Base-by-base conservation (phyloP, 495 filamentous ascomycete species). In the Parachaetomium inaequale region DNA sequence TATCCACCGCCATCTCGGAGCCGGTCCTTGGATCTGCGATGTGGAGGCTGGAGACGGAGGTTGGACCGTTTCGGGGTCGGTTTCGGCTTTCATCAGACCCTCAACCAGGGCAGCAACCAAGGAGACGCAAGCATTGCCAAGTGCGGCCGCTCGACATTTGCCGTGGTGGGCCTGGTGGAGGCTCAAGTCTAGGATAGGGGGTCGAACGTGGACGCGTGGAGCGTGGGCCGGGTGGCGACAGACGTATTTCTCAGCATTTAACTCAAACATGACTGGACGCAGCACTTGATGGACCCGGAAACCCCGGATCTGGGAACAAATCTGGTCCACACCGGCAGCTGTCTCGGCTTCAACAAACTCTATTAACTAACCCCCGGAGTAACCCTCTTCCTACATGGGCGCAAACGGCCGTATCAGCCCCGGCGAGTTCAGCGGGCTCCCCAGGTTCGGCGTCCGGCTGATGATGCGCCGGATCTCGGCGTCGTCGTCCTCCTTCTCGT, bases 401-500 rank as follows among this genome's bases (percentile, higher is more conserved):
- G 38, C 3, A 21, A 57, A 57, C 26, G 26, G 54, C 38, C 54
- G 6, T 14, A 57, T 31, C 15, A 43, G 6, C 3, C 36, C 54
- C 38, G 38, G 54, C 15, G 26, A 29, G 15, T 19, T 6, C 10
- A 45, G 11, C 1, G 54, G 54, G 40, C 54, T 57, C 38, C 21
- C 38, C 12, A 58, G 56, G 1, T 58, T 49, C 11, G 59, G 59
- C n/a, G 49, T 61, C 8, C 59, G 26, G 42, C 50, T 76, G 47
- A 78, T 72, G 15, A 68, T 74, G 52, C 72, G 68, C 57, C 76
- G 67, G 59, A 79, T 72, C 21, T 67, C 62, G 34, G 72, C 64
- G 61, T 79, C 70, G 67, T 81, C 75, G 58, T 77, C 76, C 68
- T 80, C 72, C 46, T 78, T 74, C 61, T 63, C 54, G 49, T 80